Evolutionary conservation across 306 rosid species (phyloP), one percentile per base, ranked within the genome.

Genomic region (Gillenia trifoliata): DNA sequence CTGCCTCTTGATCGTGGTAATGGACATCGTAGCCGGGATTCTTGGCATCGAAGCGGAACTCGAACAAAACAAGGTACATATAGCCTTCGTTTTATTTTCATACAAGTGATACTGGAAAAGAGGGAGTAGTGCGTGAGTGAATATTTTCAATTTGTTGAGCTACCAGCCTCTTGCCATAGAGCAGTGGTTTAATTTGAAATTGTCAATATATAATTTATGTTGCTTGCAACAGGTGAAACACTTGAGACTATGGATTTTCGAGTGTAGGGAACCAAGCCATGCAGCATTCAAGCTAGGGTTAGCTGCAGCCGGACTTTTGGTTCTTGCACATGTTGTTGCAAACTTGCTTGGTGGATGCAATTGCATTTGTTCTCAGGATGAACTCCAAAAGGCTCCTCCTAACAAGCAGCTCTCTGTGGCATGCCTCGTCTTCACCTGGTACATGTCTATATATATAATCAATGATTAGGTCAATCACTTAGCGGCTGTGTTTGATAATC

Each of bases 21-120:
- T 92, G 83, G 99, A 94, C 77, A 82, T 92, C 3, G 89, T 77
- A n/a, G 99, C 96, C 43, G 99, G 99, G 66, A 80, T 94, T 78
- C 95, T 94, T 11, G 96, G 93, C 76, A 90, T 94, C 41, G 93
- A 92, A 80, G 99, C 97, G 6, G 99, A 94, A 70, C 73, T 81
- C 34, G 96, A 85, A 80, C 96, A 94, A 70, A 90, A 92, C 86
- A 92, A 94, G 96, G 99, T 90, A 81, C 34, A 68, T 41, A 72
- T 57, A 0, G 67, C 33, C n/a, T 47, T 0, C 6, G 15, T 6
- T 45, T 64, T 38, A 38, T 45, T 38, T 45, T 45, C 4, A 13
- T 5, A 13, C 50, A 45, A 45, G 50, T 19, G 17, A 45, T 45
- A 45, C 5, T 43, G 20, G 8, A 66, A 80, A 56, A 34, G 38